phyloP scores from a whole-genome alignment of 495 filamentous ascomycete species.

The Penicillium bovifimosum region DNA sequence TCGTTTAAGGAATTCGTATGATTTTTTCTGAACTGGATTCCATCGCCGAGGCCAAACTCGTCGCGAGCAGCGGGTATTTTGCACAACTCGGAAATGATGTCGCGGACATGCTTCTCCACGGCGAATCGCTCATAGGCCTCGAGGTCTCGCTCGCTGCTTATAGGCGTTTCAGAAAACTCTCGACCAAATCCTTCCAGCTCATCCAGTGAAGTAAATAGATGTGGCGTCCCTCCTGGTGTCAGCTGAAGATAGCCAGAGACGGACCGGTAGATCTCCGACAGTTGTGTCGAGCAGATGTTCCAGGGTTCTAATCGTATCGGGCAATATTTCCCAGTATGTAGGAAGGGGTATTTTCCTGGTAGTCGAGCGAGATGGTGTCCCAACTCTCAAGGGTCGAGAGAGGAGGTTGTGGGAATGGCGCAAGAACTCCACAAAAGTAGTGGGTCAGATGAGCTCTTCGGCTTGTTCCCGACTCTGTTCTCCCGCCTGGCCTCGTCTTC shows the following conservation, averaged over 20 bases:
- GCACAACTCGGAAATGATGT: too few species aligned
- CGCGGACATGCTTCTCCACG: slow-evolving; percentile 22
- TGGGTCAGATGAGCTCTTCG: too few species aligned
- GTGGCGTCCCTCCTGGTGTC: slow-evolving; percentile 13
- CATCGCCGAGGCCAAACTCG: slow-evolving; percentile 24
- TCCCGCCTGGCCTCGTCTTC: too few species aligned
- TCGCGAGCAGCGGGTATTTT: too few species aligned
- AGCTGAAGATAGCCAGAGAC: slow-evolving; percentile 22
- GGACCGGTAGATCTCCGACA: slow-evolving; percentile 25
- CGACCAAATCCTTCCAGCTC: slow-evolving; percentile 18
- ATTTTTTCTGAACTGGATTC: slow-evolving; percentile 22
- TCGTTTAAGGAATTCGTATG: slow-evolving; percentile 19
- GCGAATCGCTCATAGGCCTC: slow-evolving; percentile 26
- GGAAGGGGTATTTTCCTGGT: not conserved
- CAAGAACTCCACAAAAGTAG: too few species aligned
- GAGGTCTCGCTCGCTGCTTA: slow-evolving; percentile 31
- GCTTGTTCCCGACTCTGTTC: too few species aligned
- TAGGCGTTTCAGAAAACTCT: slow-evolving; percentile 1
- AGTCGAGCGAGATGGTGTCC: not conserved
- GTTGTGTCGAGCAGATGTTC: slow-evolving; percentile 24
- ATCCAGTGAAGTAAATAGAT: slow-evolving; percentile 17
- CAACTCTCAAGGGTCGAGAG: not conserved
- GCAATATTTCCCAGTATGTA: slow-evolving; percentile 18
- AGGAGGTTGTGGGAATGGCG: too few species aligned
- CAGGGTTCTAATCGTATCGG: slow-evolving; percentile 22